Evolutionary conservation across 2,329 filamentous ascomycete species (phyloP).

Genomic region (Lizonia empirigonia): DNA sequence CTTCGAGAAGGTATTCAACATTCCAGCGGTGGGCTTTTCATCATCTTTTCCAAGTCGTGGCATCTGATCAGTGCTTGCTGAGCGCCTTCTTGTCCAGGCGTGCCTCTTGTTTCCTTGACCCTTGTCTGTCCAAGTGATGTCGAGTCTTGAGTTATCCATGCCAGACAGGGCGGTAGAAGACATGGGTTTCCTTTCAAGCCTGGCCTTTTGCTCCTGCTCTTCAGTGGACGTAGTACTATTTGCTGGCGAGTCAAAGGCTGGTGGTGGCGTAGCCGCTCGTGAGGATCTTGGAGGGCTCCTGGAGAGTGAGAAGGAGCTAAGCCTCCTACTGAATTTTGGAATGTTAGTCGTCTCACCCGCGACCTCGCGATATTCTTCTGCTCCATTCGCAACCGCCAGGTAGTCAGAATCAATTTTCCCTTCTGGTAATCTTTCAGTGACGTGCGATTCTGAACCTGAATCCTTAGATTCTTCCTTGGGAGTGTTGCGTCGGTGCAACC

Average conservation of each 20-base stretch:
- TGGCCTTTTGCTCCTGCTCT: constrained; percentile 13
- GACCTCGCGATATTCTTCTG: background rate
- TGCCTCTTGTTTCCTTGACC: constrained; percentile 27
- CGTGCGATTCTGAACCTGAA: background rate
- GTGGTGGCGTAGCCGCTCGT: constrained; percentile 45
- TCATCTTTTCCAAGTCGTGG: constrained; percentile 31
- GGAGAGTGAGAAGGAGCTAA: constrained; percentile 48
- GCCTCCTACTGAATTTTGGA: constrained; percentile 33
- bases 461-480: constrained; percentile 25
- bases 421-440: background rate
- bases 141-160: constrained; percentile 35
- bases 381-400: background rate
- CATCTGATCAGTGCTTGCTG: constrained; percentile 46
- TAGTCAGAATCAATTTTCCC: background rate
- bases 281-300: constrained; percentile 47
- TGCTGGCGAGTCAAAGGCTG: constrained; percentile 43
- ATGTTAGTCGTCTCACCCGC: constrained; percentile 27
- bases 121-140: constrained; percentile 41
- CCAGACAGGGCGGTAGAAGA: constrained; percentile 40
- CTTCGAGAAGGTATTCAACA: constrained; percentile 46
- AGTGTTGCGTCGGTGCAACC: constrained; percentile 34
- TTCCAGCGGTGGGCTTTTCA: constrained; percentile 39
- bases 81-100: constrained; percentile 39
- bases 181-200: constrained; percentile 26
- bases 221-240: constrained; percentile 42